Percentiles rank a stretch among this genome's conserved stretches.
phyloP scores from a whole-genome alignment of 176 grass and related monocot species.

The Chloris gayana region DNA sequence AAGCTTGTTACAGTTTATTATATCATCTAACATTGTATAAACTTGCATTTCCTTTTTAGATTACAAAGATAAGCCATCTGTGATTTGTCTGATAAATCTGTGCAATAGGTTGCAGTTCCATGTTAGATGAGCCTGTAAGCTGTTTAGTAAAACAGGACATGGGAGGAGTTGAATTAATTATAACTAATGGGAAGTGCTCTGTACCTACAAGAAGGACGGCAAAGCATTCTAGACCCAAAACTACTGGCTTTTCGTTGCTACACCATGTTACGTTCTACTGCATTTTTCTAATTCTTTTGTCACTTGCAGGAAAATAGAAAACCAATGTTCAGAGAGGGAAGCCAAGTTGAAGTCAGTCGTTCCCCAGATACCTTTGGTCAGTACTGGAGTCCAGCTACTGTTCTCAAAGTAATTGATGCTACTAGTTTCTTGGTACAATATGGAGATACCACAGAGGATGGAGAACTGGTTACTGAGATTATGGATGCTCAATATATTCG shows the following conservation, averaged over 20 bases:
- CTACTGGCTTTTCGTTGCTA: background rate
- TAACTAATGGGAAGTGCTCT: too few relatives aligned
- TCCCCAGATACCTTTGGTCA: slow-evolving; percentile 20
- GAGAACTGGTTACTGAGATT: too few relatives aligned
- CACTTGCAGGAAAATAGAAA: slow-evolving; percentile 22
- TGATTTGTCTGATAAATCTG: background rate
- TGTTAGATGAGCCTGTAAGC: background rate
- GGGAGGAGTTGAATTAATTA: too few relatives aligned
- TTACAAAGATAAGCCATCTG: background rate
- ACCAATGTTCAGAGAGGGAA: slow-evolving; percentile 26
- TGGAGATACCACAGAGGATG: background rate
- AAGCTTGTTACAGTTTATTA: background rate
- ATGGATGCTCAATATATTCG: too few relatives aligned
- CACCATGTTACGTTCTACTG: background rate
- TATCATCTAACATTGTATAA: background rate
- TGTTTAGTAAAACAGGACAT: too few relatives aligned
- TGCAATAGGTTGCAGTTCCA: background rate
- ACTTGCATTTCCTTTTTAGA: background rate
- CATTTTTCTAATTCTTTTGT: background rate
- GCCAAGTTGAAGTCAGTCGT: slow-evolving; percentile 49
- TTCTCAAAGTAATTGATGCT: slow-evolving; percentile 41
- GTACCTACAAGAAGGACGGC: background rate
- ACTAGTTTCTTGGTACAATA: slow-evolving; percentile 46
- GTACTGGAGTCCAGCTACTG: slow-evolving; percentile 47
- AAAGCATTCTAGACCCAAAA: background rate